Base-by-base conservation (phyloP, 768 basidiomycete genomes). In the Leccinum pellstonianum region DNA sequence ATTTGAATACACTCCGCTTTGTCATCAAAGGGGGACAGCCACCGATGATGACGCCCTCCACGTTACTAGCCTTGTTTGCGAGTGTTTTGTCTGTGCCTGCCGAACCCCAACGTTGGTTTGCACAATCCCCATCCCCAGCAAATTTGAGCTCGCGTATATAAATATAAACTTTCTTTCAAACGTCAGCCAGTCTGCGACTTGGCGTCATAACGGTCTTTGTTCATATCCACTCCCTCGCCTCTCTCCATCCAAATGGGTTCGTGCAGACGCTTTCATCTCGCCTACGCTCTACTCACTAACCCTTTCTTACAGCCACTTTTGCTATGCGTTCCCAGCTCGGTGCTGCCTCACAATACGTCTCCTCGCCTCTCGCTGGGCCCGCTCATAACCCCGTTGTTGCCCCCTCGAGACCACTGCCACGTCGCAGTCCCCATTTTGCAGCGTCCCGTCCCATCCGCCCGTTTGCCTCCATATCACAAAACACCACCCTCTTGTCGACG, bases 401-500 rank as follows among this genome's bases (percentile, higher is more conserved):
- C 56, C 73, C 59, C 23, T 72, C 71, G 19, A 66, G 72, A 54
- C 62, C 72, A 52, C 23, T 68, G 3, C 76, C 83, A 47, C 77
- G 78, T 64, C 80, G 81, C 52, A 77, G 72, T 53, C 72, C 80
- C 48, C 75, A 81, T 6, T 93, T 94, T 70, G 83, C 87, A 5
- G 75, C 81, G 1, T 93, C 91, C 37, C 88, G 88, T 55, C 85
- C 87, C 1, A 79, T 92, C 23, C 84, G 92, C 27, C 92, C 92
- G 31, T 93, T 93, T 72, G 80, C 88, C 15, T 81, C 86, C 54
- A 80, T 91, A 62, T 71, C 72, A 56, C 70, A 73, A 58, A 66
- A 57, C 10, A 14, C 55, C 4, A 5, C 60, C 21, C 37, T 59
- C 23, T 61, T 69, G 6, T 71, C 68, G 57, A 79, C 77, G 53